phyloP scores from a whole-genome alignment of 306 rosid species.

The Cucurbita maxima region DNA sequence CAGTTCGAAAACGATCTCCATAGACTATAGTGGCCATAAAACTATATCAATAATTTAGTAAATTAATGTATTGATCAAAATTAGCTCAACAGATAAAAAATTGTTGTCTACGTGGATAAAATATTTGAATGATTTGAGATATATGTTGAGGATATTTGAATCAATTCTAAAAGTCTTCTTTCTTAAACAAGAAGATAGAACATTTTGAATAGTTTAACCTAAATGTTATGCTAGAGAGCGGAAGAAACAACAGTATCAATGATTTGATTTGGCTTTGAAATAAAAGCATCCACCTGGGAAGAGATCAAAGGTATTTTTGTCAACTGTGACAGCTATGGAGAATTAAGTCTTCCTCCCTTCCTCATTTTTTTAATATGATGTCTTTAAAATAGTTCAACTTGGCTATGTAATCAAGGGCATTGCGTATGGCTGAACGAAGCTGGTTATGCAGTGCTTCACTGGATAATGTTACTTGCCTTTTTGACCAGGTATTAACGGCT shows the following conservation, averaged over 20 bases:
- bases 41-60: no score
- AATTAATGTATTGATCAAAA: no score
- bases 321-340: background rate
- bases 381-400: constrained; percentile 1
- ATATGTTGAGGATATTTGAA: background rate
- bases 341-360: background rate
- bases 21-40: no score
- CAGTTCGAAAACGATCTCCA: no score
- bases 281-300: background rate
- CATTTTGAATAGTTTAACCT: no score
- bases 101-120: no score
- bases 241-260: background rate
- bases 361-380: background rate
- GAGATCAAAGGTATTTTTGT: background rate
- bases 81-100: no score
- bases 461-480: background rate
- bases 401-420: background rate
- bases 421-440: background rate
- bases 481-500: background rate
- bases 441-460: background rate
- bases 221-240: no score
- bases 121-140: no score
- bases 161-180: background rate
- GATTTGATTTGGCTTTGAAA: background rate
- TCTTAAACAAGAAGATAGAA: no score